Conservation (phyloP, 805 yeast species). For the Lachancea fermentati region DNA sequence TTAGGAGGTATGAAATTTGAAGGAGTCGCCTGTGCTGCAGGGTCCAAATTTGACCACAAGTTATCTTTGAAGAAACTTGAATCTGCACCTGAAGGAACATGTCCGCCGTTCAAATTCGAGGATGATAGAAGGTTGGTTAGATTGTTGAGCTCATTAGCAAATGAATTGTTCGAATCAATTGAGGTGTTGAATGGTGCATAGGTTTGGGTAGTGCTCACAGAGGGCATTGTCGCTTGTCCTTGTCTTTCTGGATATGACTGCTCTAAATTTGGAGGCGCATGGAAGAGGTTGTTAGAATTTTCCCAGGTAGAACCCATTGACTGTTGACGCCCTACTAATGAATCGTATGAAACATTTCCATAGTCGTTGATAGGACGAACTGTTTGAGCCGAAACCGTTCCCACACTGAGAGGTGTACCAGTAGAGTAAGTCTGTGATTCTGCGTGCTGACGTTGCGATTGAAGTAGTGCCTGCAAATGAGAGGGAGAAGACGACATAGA, state of each 20-base stretch:
- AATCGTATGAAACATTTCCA: slow-evolving; percentile 4
- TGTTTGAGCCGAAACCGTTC: slow-evolving; percentile 2
- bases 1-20: neutral
- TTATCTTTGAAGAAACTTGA: slow-evolving; percentile 2
- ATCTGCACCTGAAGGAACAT: slow-evolving; percentile 1
- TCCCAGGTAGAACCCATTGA: slow-evolving; percentile 4
- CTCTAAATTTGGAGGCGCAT: slow-evolving; percentile 1
- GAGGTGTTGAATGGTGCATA: slow-evolving; percentile 8
- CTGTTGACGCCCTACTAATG: neutral
- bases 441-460: slow-evolving; percentile 1
- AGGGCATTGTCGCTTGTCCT: slow-evolving; percentile 4
- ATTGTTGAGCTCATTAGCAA: slow-evolving; percentile 24
- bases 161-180: slow-evolving; percentile 12
- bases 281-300: slow-evolving; percentile 3
- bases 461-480: slow-evolving; percentile 16
- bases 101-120: slow-evolving; percentile 18
- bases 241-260: slow-evolving; percentile 1
- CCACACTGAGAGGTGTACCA: slow-evolving; percentile 1
- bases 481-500: slow-evolving; percentile 20
- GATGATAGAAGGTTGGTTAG: slow-evolving; percentile 25
- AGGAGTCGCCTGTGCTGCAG: neutral
- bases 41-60: slow-evolving; percentile 5
- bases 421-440: neutral
- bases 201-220: neutral
- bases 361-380: neutral